A percentile compares a stretch with the other conserved stretches of the same genome.
These are phyloP conservation scores for Blastomyces gilchristii DNA, from an alignment of 2,329 filamentous ascomycete genomes.

Conservation along the genomic window DNA sequence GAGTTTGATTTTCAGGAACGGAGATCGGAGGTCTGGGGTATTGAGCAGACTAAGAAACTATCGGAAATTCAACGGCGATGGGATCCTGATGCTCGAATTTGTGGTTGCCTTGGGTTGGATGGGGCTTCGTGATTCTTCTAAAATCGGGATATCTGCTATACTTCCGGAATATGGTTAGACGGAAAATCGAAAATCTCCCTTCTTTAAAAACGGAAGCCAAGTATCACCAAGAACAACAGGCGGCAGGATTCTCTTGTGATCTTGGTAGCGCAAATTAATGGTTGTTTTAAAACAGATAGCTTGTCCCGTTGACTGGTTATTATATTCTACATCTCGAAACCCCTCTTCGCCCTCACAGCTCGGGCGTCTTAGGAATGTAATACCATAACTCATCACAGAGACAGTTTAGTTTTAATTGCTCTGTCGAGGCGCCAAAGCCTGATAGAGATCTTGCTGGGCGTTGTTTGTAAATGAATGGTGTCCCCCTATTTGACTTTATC, in stretches of 20 bases:
- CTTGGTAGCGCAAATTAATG: neutral
- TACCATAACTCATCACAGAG: neutral
- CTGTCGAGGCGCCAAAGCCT: too few species aligned
- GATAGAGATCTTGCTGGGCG: too few species aligned
- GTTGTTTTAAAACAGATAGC: neutral
- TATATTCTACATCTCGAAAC: too few species aligned
- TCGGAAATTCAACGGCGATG: neutral
- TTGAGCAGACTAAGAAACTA: conserved; percentile 10
- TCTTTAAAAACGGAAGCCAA: too few species aligned
- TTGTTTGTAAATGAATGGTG: neutral
- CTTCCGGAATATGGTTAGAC: neutral
- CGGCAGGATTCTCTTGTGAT: neutral
- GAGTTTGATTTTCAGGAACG: conserved; percentile 45
- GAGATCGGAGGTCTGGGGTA: conserved; percentile 41
- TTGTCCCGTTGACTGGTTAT: too few species aligned
- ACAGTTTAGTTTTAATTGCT: neutral
- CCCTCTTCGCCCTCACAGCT: too few species aligned
- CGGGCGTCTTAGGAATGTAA: too few species aligned
- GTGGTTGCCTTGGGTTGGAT: neutral
- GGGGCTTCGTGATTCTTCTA: neutral
- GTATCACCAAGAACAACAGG: neutral
- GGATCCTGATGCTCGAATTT: neutral
- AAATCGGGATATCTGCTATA: neutral
- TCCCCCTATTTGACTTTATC: neutral
- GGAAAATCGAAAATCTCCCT: neutral